Percentiles rank a stretch among this genome's conserved stretches.
Evolutionary conservation across 2,329 filamentous ascomycete species (phyloP).

Genomic region (Epichloe uncinata): DNA sequence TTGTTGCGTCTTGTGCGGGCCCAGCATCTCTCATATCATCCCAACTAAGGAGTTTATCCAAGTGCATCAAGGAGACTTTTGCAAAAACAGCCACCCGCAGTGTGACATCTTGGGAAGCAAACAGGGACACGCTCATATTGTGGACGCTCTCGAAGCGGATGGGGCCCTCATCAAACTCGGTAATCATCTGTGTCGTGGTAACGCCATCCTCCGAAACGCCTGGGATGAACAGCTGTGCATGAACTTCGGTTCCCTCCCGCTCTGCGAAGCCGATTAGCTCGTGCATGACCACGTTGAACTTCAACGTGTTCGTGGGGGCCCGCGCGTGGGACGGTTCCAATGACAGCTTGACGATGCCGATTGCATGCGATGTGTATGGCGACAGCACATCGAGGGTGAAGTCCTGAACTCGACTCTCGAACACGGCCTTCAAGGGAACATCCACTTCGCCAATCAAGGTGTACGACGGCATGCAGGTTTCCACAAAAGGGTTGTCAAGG

Average conservation of each 20-base stretch:
- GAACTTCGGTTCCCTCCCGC: conserved; percentile 86
- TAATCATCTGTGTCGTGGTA: conserved; percentile 90
- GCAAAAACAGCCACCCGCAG: conserved; percentile 86
- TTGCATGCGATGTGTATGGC: conserved; percentile 78
- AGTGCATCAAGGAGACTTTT: conserved; percentile 79
- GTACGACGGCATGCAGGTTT: conserved; percentile 82
- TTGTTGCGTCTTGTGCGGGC: conserved; percentile 40
- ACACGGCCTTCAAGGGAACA: conserved; percentile 83
- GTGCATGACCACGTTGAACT: conserved; percentile 98
- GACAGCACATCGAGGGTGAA: conserved; percentile 84
- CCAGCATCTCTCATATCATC: conserved; percentile 88
- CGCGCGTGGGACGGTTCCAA: conserved; percentile 88
- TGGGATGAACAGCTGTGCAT: conserved; percentile 92
- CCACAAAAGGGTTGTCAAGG: conserved; percentile 84
- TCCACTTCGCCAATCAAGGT: conserved; percentile 88
- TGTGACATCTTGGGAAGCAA: conserved; percentile 53
- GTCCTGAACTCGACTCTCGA: conserved; percentile 88
- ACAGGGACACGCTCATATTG: conserved; percentile 86
- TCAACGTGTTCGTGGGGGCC: conserved; percentile 75
- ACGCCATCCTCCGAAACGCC: conserved; percentile 82
- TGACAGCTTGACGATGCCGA: conserved; percentile 82
- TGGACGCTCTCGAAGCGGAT: conserved; percentile 96
- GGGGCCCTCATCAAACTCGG: conserved; percentile 82
- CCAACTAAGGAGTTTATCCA: conserved; percentile 96
- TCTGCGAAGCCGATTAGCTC: conserved; percentile 91